Evolutionary conservation across 2,329 filamentous ascomycete species (phyloP).

Genomic region (Ceratocystis harringtonii): DNA sequence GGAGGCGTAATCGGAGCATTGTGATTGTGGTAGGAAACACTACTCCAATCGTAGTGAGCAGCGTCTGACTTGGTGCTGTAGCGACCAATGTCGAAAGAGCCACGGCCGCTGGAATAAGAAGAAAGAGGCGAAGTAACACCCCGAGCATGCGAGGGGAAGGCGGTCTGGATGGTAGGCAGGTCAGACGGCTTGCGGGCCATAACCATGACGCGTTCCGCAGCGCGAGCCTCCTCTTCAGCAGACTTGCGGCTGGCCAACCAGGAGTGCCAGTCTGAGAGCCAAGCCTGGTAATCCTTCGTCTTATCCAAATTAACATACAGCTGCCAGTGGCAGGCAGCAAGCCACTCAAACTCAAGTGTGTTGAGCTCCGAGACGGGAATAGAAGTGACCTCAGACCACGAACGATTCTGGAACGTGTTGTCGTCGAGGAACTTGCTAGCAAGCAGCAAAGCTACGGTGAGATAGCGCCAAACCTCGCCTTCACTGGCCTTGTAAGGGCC

Average conservation of each 20-base stretch:
- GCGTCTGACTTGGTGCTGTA: conserved; percentile 24
- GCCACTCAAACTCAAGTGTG: conserved; percentile 73
- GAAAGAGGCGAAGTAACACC: conserved; percentile 20
- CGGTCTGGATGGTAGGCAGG: conserved; percentile 33
- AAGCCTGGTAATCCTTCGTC: conserved; percentile 53
- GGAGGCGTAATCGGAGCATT: conserved; percentile 40
- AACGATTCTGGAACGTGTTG: conserved; percentile 94
- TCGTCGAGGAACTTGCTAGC: conserved; percentile 94
- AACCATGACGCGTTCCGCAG: conserved; percentile 18
- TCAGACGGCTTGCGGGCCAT: conserved; percentile 36
- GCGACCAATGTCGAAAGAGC: conserved; percentile 24
- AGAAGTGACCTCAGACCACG: conserved; percentile 89
- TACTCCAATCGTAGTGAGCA: conserved; percentile 17
- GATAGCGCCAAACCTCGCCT: conserved; percentile 70
- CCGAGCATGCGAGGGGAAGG: conserved; percentile 17
- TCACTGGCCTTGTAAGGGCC: conserved; percentile 43
- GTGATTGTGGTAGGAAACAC: conserved; percentile 14
- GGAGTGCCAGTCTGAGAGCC: conserved; percentile 45
- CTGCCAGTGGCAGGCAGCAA: conserved; percentile 65
- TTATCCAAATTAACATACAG: conserved; percentile 74
- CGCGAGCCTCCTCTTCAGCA: conserved; percentile 27
- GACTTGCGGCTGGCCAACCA: conserved; percentile 41
- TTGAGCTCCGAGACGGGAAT: conserved; percentile 77
- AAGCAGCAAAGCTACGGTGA: conserved; percentile 70
- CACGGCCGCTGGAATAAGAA: conserved; percentile 24